phyloP scores from a whole-genome alignment of 2,329 filamentous ascomycete genomes.

The Colletotrichum viniferum region DNA sequence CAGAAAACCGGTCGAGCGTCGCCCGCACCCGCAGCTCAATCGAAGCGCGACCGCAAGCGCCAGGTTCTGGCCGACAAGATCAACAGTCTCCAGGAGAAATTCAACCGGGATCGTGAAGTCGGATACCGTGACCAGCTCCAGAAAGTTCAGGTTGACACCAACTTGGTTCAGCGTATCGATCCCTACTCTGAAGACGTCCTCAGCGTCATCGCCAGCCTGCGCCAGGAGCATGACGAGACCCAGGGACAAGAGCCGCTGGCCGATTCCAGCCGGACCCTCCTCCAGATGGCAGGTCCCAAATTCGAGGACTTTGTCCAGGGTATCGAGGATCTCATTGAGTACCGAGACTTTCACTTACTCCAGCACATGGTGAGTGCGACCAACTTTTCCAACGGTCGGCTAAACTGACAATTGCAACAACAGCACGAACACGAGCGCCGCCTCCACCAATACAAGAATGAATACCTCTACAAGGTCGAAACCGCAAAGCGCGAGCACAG shows the following conservation, averaged over 20 bases:
- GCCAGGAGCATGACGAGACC: conserved; percentile 57
- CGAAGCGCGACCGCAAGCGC: conserved; percentile 90
- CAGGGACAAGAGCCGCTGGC: conserved; percentile 41
- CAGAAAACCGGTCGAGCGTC: conserved; percentile 39
- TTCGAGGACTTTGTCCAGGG: conserved; percentile 87
- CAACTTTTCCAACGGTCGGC: neutral
- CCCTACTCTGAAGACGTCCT: conserved; percentile 77
- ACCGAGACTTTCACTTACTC: conserved; percentile 82
- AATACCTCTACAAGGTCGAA: conserved; percentile 65
- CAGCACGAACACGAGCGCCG: conserved; percentile 70
- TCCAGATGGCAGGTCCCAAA: conserved; percentile 80
- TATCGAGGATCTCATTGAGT: conserved; percentile 86
- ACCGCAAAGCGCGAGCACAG: conserved; percentile 67
- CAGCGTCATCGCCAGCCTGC: conserved; percentile 71
- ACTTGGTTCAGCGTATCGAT: conserved; percentile 82
- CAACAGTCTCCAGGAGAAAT: conserved; percentile 74
- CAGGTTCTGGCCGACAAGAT: conserved; percentile 83
- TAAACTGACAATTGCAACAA: neutral
- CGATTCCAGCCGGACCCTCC: conserved; percentile 56
- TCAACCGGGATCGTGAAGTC: conserved; percentile 79
- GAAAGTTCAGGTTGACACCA: conserved; percentile 90
- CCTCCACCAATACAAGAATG: conserved; percentile 62
- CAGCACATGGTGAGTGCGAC: conserved; percentile 72
- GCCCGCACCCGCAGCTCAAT: conserved; percentile 50
- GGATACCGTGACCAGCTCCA: conserved; percentile 90